A percentile compares a stretch with the other conserved stretches of the same genome.
phyloP scores from a whole-genome alignment of 2,329 filamentous ascomycete species.

The Macrophomina pseudophaseolina region DNA sequence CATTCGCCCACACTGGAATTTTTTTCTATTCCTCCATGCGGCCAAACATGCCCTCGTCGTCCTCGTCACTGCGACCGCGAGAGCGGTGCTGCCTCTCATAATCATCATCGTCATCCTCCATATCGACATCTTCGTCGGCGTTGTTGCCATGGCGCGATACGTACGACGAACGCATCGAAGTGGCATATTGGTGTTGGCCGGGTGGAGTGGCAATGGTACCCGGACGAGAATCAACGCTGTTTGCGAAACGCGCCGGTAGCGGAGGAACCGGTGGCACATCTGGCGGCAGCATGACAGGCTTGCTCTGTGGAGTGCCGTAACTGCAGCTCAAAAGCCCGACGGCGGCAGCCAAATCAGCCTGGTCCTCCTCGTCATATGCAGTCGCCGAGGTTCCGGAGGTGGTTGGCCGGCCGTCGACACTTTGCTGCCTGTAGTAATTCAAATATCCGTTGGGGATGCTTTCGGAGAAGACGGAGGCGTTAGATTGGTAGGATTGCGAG shows the following conservation, averaged over 20 bases:
- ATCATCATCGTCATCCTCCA: constrained; percentile 68
- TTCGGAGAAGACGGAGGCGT: constrained; percentile 61
- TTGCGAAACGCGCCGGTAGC: constrained; percentile 79
- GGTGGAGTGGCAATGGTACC: constrained; percentile 56
- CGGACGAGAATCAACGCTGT: constrained; percentile 59
- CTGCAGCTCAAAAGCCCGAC: constrained; percentile 91
- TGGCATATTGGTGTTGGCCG: constrained; percentile 47
- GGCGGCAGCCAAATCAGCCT: constrained; percentile 85
- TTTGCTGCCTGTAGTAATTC: constrained; percentile 73
- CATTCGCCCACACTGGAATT: background rate
- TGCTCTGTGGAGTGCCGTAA: constrained; percentile 77
- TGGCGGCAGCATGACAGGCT: constrained; percentile 65
- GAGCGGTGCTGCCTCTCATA: constrained; percentile 51
- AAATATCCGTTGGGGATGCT: constrained; percentile 56
- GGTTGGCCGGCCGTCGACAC: constrained; percentile 65
- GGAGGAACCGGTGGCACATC: constrained; percentile 88
- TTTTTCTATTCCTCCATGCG: constrained; percentile 79
- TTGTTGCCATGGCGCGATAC: constrained; percentile 30
- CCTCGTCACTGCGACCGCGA: constrained; percentile 75
- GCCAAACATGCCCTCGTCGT: constrained; percentile 95
- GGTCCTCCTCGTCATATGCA: constrained; percentile 73
- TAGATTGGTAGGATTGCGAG: constrained; percentile 83
- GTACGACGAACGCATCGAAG: constrained; percentile 27
- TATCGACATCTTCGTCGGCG: constrained; percentile 49
- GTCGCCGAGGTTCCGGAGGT: constrained; percentile 67